Conservation (phyloP, 768 basidiomycete species). For the Lactarius psammicola region DNA sequence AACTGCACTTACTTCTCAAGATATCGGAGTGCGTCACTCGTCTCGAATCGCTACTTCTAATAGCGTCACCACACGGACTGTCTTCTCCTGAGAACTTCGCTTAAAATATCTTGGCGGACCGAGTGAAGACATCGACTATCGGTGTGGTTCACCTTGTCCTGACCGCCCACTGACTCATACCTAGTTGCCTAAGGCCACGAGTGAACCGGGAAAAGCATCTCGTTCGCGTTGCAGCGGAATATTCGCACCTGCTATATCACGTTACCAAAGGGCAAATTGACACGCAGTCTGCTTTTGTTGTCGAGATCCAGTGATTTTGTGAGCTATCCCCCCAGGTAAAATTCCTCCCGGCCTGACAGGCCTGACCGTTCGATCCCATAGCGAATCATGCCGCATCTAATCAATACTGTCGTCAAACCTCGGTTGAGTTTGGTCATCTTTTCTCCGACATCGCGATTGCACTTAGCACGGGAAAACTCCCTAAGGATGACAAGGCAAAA, state of each 20-base stretch:
- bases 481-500: constrained; percentile 65
- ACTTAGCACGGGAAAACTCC: constrained; percentile 48
- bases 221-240: constrained; percentile 83
- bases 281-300: constrained; percentile 70
- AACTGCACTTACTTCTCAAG: constrained; percentile 83
- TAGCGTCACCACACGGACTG: constrained; percentile 46
- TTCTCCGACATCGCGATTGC: constrained; percentile 62
- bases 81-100: constrained; percentile 36
- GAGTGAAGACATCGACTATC: constrained; percentile 43
- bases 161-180: background rate
- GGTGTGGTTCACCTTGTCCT: constrained; percentile 41
- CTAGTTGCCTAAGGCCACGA: constrained; percentile 44
- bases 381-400: constrained; percentile 82
- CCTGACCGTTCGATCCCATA: constrained; percentile 33
- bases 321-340: constrained; percentile 28
- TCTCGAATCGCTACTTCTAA: constrained; percentile 85
- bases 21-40: constrained; percentile 88
- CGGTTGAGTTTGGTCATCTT: constrained; percentile 80
- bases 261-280: constrained; percentile 78
- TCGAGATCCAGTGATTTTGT: constrained; percentile 81
- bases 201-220: constrained; percentile 76
- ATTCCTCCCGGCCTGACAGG: constrained; percentile 15
- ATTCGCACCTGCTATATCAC: constrained; percentile 89
- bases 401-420: constrained; percentile 80
- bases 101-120: constrained; percentile 37